These are phyloP conservation scores for Ottelia alismoides DNA, from an alignment of 106 monocot genomes.

Conservation along the genomic window DNA sequence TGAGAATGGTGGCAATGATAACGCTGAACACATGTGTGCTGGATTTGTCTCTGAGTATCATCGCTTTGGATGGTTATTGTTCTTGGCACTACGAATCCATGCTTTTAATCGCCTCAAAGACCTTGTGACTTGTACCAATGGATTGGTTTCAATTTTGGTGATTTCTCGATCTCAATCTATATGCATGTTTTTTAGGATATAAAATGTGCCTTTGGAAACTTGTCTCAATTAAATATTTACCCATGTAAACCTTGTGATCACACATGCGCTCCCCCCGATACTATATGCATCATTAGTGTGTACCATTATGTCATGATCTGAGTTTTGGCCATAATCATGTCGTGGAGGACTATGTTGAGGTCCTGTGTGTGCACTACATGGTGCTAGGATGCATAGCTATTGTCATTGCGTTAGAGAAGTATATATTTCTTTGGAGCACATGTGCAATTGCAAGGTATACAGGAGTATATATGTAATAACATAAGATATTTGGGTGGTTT, in stretches of 20 bases:
- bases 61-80: slow-evolving; percentile 92
- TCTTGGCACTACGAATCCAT: slow-evolving; percentile 72
- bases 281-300: background rate
- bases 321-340: too few relatives aligned
- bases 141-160: slow-evolving; percentile 82
- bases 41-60: slow-evolving; percentile 65
- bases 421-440: too few relatives aligned
- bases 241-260: too few relatives aligned
- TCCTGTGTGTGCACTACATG: too few relatives aligned
- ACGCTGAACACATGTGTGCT: slow-evolving; percentile 10
- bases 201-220: too few relatives aligned
- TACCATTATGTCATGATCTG: background rate
- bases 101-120: slow-evolving; percentile 70
- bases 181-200: background rate
- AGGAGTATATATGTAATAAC: too few relatives aligned
- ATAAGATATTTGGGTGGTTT: background rate
- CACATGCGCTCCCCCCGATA: too few relatives aligned
- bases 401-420: too few relatives aligned
- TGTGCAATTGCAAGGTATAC: too few relatives aligned
- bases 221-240: too few relatives aligned
- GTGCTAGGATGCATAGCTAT: too few relatives aligned
- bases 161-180: background rate
- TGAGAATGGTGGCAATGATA: slow-evolving; percentile 13
- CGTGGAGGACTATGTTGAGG: too few relatives aligned
- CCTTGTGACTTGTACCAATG: slow-evolving; percentile 89